phyloP scores from a whole-genome alignment of 768 basidiomycete species.

The Mycena epipterygia region DNA sequence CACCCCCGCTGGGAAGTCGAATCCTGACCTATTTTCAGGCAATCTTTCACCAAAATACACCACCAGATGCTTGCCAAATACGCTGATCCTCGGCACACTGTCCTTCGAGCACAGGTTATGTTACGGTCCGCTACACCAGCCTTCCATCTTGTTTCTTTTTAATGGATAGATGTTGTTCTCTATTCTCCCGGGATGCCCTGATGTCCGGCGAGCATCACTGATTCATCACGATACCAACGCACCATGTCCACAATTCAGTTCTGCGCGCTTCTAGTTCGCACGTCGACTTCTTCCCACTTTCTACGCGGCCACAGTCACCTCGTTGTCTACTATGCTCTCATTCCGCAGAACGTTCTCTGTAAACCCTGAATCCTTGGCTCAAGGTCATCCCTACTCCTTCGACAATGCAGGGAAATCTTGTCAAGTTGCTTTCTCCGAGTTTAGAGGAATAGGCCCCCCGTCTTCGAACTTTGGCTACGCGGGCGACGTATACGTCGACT shows the following conservation, averaged over 20 bases:
- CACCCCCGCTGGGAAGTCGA: not conserved
- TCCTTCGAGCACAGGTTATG: too few species aligned
- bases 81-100: not conserved
- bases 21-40: not conserved
- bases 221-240: constrained; percentile 29
- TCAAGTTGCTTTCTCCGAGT: constrained; percentile 33
- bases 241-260: constrained; percentile 20
- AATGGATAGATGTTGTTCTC: not conserved
- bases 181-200: not conserved
- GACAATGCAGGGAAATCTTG: constrained; percentile 29
- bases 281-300: not conserved
- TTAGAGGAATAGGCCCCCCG: constrained; percentile 35
- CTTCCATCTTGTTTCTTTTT: not conserved
- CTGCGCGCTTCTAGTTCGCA: constrained; percentile 29
- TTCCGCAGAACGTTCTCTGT: constrained; percentile 32
- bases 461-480: constrained; percentile 27
- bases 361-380: constrained; percentile 27
- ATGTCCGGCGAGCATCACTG: constrained; percentile 16
- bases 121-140: not conserved
- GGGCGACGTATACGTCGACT: constrained; percentile 36
- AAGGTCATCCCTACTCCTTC: constrained; percentile 34
- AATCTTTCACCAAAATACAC: not conserved
- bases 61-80: not conserved
- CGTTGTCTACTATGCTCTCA: constrained; percentile 28
- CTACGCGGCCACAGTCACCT: not conserved